Conservation (phyloP, 345 rosid species). For the Toxicodendron radicans region DNA sequence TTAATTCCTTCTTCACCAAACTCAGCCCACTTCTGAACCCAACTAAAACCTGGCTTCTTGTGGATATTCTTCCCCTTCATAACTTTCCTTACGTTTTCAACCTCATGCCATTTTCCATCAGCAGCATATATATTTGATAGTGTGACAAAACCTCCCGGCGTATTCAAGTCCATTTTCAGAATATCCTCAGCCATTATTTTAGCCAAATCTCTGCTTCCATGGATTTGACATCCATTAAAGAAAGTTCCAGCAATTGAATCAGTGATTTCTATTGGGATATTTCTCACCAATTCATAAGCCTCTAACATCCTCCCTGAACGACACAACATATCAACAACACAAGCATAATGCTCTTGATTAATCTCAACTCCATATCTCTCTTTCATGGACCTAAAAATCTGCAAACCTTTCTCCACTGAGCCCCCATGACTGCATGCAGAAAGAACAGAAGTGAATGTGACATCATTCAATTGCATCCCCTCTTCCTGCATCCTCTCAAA, state of each 20-base stretch:
- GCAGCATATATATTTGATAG: slow-evolving; percentile 51
- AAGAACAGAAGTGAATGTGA: slow-evolving; percentile 45
- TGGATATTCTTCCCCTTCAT: slow-evolving; percentile 41
- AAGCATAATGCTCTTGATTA: slow-evolving; percentile 47
- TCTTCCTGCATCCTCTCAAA: slow-evolving; percentile 47
- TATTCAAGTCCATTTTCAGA: slow-evolving; percentile 28
- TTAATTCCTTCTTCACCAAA: not conserved
- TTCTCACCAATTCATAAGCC: slow-evolving; percentile 39
- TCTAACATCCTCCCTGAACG: slow-evolving; percentile 50
- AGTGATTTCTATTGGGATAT: slow-evolving; percentile 32
- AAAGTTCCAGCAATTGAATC: slow-evolving; percentile 50
- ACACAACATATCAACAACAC: slow-evolving; percentile 59
- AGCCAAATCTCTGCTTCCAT: slow-evolving; percentile 45
- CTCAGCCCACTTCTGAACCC: slow-evolving; percentile 26
- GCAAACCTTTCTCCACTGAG: slow-evolving; percentile 41
- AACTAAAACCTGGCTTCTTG: slow-evolving; percentile 46
- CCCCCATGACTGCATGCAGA: slow-evolving; percentile 60
- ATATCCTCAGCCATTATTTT: slow-evolving; percentile 30
- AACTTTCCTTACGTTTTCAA: slow-evolving; percentile 41
- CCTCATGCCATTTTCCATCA: slow-evolving; percentile 41
- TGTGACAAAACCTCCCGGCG: slow-evolving; percentile 42
- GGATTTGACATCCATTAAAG: slow-evolving; percentile 46
- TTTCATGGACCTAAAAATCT: slow-evolving; percentile 44
- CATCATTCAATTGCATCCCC: slow-evolving; percentile 31
- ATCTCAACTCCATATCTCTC: slow-evolving; percentile 25